Evolutionary conservation across 1,284 basidiomycete genomes (phyloP).

Genomic region (Ustilago sp.): DNA sequence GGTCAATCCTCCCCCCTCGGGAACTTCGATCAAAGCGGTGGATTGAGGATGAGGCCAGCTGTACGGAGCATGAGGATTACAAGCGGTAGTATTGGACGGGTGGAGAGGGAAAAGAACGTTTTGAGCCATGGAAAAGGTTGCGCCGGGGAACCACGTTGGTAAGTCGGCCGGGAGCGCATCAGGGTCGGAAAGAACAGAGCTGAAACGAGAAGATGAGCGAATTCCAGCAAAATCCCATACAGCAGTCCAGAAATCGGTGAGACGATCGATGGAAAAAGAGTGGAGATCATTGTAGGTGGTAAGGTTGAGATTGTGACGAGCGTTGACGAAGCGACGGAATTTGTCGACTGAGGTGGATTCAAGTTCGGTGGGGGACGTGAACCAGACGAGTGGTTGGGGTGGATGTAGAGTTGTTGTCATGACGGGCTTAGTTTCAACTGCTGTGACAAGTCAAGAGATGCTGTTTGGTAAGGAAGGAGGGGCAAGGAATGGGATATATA

Average conservation of each 20-base stretch:
- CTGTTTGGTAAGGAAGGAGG: not conserved
- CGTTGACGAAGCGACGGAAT: conserved; percentile 50
- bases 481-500: not conserved
- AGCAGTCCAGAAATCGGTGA: conserved; percentile 46
- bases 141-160: conserved; percentile 49
- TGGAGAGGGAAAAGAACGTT: conserved; percentile 58
- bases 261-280: conserved; percentile 43
- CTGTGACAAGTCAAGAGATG: no score
- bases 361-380: conserved; percentile 29
- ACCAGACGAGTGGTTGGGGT: conserved; percentile 47
- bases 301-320: conserved; percentile 35
- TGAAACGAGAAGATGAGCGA: conserved; percentile 37
- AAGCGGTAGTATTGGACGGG: conserved; percentile 43
- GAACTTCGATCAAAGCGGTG: conserved; percentile 40
- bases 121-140: conserved; percentile 44
- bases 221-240: conserved; percentile 54
- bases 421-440: no score
- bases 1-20: conserved; percentile 41
- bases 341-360: conserved; percentile 40
- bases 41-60: conserved; percentile 36
- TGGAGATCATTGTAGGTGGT: conserved; percentile 52
- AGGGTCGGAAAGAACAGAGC: conserved; percentile 38
- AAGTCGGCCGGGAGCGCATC: conserved; percentile 49
- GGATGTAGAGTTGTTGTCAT: conserved; percentile 13
- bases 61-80: conserved; percentile 45